A percentile compares a stretch with the other conserved stretches of the same genome.
Evolutionary conservation across 352 stramenopile genomes (phyloP).

Genomic region (Globisporangium rhizosaccharum): DNA sequence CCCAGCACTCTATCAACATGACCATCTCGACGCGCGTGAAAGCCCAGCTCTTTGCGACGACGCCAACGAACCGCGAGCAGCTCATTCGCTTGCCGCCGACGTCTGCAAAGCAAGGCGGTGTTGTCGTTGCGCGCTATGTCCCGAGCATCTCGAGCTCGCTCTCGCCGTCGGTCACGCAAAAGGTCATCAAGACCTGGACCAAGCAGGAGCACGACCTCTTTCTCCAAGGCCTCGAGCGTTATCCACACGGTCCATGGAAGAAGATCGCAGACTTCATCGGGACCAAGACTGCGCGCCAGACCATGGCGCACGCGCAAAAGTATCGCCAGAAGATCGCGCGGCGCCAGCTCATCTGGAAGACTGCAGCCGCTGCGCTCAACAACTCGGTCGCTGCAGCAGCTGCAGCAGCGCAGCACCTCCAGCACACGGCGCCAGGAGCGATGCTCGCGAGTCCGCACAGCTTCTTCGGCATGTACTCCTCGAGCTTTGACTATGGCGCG

Average conservation of each 20-base stretch:
- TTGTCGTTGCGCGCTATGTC: slow-evolving; percentile 24
- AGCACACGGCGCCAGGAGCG: not conserved
- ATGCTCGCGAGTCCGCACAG: slow-evolving; percentile 2
- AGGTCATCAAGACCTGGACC: slow-evolving; percentile 33
- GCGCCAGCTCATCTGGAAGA: slow-evolving; percentile 21
- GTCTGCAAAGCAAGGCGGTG: slow-evolving; percentile 21
- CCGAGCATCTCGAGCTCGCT: slow-evolving; percentile 14
- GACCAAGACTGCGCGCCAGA: slow-evolving; percentile 79
- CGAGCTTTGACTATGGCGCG: slow-evolving; percentile 7
- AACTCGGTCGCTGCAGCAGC: slow-evolving; percentile 7
- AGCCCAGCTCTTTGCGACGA: slow-evolving; percentile 17
- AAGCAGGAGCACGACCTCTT: slow-evolving; percentile 40
- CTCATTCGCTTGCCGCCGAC: slow-evolving; percentile 20
- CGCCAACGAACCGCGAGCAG: slow-evolving; percentile 16
- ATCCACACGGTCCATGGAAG: slow-evolving; percentile 43
- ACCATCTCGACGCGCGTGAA: slow-evolving; percentile 23
- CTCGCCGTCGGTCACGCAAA: slow-evolving; percentile 14
- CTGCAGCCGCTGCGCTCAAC: slow-evolving; percentile 1
- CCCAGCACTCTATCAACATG: slow-evolving; percentile 4
- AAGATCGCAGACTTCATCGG: slow-evolving; percentile 42
- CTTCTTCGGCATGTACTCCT: slow-evolving; percentile 10
- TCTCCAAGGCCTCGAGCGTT: slow-evolving; percentile 41
- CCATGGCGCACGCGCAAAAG: slow-evolving; percentile 58
- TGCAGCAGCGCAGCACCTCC: not conserved
- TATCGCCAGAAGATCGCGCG: slow-evolving; percentile 43